Conservation (phyloP, 768 basidiomycete genomes). For the Termitomyces sp. region DNA sequence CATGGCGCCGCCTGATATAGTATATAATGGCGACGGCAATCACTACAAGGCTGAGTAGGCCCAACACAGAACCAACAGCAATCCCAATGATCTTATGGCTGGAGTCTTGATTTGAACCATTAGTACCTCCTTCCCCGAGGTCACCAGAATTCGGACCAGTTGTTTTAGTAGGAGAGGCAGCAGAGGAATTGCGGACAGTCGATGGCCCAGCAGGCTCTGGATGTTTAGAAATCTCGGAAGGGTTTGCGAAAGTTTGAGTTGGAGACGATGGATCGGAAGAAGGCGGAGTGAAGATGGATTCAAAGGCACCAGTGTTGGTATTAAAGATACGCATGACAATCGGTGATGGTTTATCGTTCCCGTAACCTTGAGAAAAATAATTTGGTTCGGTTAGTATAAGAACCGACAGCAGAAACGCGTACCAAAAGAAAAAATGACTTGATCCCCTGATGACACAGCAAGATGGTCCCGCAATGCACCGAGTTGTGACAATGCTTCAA, state of each 20-base stretch:
- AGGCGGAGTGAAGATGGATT: slow-evolving; percentile 34
- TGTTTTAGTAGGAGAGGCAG: slow-evolving; percentile 21
- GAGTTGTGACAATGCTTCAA: slow-evolving; percentile 50
- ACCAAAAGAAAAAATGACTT: slow-evolving; percentile 81
- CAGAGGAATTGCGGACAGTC: slow-evolving; percentile 1
- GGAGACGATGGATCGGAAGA: slow-evolving; percentile 23
- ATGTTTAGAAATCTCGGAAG: slow-evolving; percentile 28
- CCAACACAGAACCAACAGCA: slow-evolving; percentile 61
- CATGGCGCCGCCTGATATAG: slow-evolving; percentile 37
- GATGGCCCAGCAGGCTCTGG: neutral
- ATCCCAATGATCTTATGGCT: slow-evolving; percentile 40
- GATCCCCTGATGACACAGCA: slow-evolving; percentile 55
- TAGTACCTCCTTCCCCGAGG: slow-evolving; percentile 8
- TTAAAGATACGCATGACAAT: slow-evolving; percentile 55
- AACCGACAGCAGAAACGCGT: slow-evolving; percentile 23
- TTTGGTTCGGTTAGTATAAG: neutral
- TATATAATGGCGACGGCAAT: slow-evolving; percentile 38
- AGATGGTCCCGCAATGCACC: slow-evolving; percentile 73
- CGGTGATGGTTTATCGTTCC: slow-evolving; percentile 47
- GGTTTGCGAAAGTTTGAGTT: slow-evolving; percentile 29
- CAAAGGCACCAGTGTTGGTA: slow-evolving; percentile 38
- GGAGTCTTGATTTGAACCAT: slow-evolving; percentile 16
- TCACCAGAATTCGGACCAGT: slow-evolving; percentile 19
- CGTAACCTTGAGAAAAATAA: slow-evolving; percentile 39
- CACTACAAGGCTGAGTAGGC: slow-evolving; percentile 53